Evolutionary conservation across 2,329 filamentous ascomycete genomes (phyloP).

Genomic region (Diaporthe citri): DNA sequence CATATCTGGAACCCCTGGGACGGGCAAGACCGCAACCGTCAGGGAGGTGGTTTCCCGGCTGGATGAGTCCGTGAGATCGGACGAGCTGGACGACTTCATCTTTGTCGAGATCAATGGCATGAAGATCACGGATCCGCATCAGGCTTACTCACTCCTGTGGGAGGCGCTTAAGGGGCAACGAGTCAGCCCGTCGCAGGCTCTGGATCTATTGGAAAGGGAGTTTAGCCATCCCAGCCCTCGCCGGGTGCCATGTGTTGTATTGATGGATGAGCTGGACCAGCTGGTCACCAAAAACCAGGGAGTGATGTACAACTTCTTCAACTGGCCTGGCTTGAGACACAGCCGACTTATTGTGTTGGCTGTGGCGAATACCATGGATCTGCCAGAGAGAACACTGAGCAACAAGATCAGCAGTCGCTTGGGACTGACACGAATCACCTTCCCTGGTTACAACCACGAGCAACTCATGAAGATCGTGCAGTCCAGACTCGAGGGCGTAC

Average conservation of each 20-base stretch:
- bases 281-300: slow-evolving; percentile 97
- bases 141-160: slow-evolving; percentile 95
- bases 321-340: slow-evolving; percentile 94
- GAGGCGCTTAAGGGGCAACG: slow-evolving; percentile 94
- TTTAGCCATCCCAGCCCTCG: slow-evolving; percentile 93
- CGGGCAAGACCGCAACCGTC: slow-evolving; percentile 97
- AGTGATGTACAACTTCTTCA: slow-evolving; percentile 99
- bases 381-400: slow-evolving; percentile 93
- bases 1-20: slow-evolving; percentile 98
- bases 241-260: slow-evolving; percentile 91
- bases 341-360: slow-evolving; percentile 95
- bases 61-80: slow-evolving; percentile 86
- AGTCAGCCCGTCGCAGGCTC: slow-evolving; percentile 89
- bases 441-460: slow-evolving; percentile 96
- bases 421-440: slow-evolving; percentile 91
- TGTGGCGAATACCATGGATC: slow-evolving; percentile 98
- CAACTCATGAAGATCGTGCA: slow-evolving; percentile 98
- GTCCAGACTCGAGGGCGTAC: slow-evolving; percentile 89
- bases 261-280: slow-evolving; percentile 99
- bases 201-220: slow-evolving; percentile 91
- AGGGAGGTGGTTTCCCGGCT: slow-evolving; percentile 92
- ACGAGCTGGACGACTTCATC: slow-evolving; percentile 97
- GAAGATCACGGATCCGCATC: slow-evolving; percentile 98
- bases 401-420: slow-evolving; percentile 98
- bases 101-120: slow-evolving; percentile 99